A percentile compares a stretch with the other conserved stretches of the same genome.
Evolutionary conservation across 2,329 filamentous ascomycete genomes (phyloP).

Genomic region (Paramyrothecium roridum): DNA sequence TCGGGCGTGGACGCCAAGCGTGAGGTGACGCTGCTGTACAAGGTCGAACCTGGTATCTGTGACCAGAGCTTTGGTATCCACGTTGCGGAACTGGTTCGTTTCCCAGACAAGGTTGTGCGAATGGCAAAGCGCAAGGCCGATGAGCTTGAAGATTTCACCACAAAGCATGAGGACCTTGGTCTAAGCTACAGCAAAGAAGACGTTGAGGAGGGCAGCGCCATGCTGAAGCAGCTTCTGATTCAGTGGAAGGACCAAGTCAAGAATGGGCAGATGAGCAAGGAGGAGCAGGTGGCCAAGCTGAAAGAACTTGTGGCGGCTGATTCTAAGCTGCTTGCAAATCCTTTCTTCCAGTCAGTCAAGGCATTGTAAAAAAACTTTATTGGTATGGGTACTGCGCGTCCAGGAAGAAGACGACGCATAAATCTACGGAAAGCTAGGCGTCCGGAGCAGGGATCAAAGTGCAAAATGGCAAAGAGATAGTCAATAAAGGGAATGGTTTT

Average conservation of each 20-base stretch:
- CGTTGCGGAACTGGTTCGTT: constrained; percentile 92
- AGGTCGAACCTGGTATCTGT: constrained; percentile 91
- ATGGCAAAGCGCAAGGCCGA: constrained; percentile 99
- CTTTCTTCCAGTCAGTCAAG: constrained; percentile 68
- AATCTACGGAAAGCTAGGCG: background rate
- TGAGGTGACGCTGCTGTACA: constrained; percentile 94
- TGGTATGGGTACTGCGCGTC: background rate
- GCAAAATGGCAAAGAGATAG: background rate
- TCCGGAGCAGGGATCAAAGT: background rate
- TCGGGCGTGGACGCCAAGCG: constrained; percentile 51
- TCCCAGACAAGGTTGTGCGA: constrained; percentile 93
- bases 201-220: constrained; percentile 79
- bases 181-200: constrained; percentile 74
- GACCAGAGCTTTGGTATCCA: constrained; percentile 99
- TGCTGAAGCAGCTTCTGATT: constrained; percentile 79
- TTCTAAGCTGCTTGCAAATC: constrained; percentile 59
- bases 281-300: constrained; percentile 76
- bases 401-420: background rate
- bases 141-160: constrained; percentile 92
- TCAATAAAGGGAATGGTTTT: background rate
- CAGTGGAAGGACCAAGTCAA: constrained; percentile 80
- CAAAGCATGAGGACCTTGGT: constrained; percentile 64
- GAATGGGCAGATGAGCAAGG: constrained; percentile 58
- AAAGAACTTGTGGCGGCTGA: constrained; percentile 75
- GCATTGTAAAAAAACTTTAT: constrained; percentile 36